These are phyloP conservation scores for Kalaharituber pfeilii DNA, from an alignment of 2,329 filamentous ascomycete genomes.

Conservation along the genomic window DNA sequence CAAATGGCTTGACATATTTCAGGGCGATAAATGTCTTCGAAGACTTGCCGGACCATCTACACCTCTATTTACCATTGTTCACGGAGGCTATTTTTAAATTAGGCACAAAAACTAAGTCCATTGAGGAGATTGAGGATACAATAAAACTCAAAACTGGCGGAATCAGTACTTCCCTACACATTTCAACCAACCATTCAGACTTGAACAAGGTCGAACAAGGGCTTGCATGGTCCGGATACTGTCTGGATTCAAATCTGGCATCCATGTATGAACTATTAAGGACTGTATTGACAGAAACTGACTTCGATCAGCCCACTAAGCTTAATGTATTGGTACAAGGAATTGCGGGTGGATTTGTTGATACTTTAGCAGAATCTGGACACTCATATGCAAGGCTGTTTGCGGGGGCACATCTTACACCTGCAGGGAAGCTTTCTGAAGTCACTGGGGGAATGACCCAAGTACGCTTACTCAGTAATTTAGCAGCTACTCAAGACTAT, in stretches of 20 bases:
- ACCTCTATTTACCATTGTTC: constrained; percentile 73
- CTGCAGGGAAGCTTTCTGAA: constrained; percentile 36
- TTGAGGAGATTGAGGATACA: constrained; percentile 87
- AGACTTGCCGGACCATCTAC: constrained; percentile 65
- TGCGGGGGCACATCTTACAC: constrained; percentile 62
- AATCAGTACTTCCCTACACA: constrained; percentile 66
- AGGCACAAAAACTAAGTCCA: constrained; percentile 69
- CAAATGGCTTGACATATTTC: constrained; percentile 93
- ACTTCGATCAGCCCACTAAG: constrained; percentile 70
- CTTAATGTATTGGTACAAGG: constrained; percentile 71
- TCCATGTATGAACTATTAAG: constrained; percentile 78
- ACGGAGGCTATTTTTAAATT: constrained; percentile 85
- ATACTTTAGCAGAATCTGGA: constrained; percentile 77
- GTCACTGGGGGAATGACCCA: constrained; percentile 66
- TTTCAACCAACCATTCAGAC: constrained; percentile 58
- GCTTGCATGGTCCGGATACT: constrained; percentile 67
- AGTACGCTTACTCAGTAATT: constrained; percentile 61
- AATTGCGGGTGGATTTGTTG: constrained; percentile 74
- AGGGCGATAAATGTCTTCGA: constrained; percentile 67
- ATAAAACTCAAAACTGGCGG: constrained; percentile 96
- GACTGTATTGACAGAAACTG: constrained; percentile 65
- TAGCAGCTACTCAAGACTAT: constrained; percentile 32
- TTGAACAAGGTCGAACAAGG: constrained; percentile 60
- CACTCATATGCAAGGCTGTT: constrained; percentile 73
- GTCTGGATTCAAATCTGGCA: constrained; percentile 73